Percentiles rank a stretch among this genome's conserved stretches.
These are phyloP conservation scores for Cladosporium sp. DNA, from an alignment of 2,329 filamentous ascomycete genomes.

Conservation along the genomic window DNA sequence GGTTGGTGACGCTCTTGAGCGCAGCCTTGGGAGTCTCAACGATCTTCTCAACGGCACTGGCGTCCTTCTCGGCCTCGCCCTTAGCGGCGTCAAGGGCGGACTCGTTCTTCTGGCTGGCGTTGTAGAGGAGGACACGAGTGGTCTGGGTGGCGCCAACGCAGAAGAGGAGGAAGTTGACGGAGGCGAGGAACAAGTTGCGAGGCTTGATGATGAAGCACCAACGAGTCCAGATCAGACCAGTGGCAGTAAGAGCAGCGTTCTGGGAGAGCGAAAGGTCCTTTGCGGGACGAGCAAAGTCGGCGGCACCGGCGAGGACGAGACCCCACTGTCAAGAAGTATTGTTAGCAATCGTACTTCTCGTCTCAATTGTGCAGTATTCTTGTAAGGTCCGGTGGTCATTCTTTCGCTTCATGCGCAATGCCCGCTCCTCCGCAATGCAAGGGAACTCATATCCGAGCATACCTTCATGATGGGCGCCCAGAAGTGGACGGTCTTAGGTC, in stretches of 20 bases:
- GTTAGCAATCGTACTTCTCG: constrained; percentile 3
- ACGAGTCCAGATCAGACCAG: constrained; percentile 93
- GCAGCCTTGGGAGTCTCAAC: constrained; percentile 29
- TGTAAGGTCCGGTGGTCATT: background rate
- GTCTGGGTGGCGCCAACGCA: constrained; percentile 81
- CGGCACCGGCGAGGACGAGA: constrained; percentile 85
- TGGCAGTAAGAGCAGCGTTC: constrained; percentile 84
- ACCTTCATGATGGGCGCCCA: constrained; percentile 96
- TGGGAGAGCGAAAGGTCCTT: constrained; percentile 91
- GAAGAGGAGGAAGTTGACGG: constrained; percentile 97
- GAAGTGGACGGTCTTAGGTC: constrained; percentile 84
- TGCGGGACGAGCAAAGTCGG: constrained; percentile 85
- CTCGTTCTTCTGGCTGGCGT: constrained; percentile 56
- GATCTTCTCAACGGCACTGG: constrained; percentile 29
- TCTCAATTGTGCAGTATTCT: background rate
- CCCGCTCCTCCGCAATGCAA: constrained; percentile 1
- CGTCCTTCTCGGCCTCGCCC: constrained; percentile 32
- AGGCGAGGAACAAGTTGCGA: constrained; percentile 84
- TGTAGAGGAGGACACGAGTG: constrained; percentile 67
- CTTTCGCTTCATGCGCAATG: background rate
- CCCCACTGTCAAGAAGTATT: constrained; percentile 61
- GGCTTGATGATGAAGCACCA: constrained; percentile 98
- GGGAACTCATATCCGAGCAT: constrained; percentile 19
- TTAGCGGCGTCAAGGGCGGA: constrained; percentile 41
- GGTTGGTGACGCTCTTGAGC: constrained; percentile 13